Evolutionary conservation across 2,329 filamentous ascomycete genomes (phyloP).

Genomic region (Trichoderma breve): DNA sequence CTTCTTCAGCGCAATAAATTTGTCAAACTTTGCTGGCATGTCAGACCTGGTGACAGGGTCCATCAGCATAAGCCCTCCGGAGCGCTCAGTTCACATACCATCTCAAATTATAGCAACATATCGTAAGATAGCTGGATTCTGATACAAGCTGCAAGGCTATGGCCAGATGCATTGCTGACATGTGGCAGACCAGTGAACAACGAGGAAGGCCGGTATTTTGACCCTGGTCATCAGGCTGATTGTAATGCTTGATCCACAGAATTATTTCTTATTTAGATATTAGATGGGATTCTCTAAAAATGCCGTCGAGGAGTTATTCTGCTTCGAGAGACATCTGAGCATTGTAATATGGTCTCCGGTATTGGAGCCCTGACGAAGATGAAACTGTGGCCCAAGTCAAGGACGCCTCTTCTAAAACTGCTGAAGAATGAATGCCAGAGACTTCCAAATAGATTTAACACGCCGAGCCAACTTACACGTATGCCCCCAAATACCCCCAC

Average conservation of each 20-base stretch:
- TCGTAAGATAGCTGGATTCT: background rate
- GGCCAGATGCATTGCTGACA: background rate
- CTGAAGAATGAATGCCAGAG: background rate
- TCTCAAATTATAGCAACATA: background rate
- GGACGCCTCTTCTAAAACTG: background rate
- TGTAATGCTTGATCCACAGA: background rate
- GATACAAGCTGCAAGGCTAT: background rate
- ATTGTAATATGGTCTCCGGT: background rate
- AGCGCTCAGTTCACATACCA: background rate
- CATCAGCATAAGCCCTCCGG: background rate
- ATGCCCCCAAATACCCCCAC: background rate
- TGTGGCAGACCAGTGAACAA: background rate
- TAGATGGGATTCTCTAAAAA: background rate
- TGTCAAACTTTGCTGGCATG: background rate
- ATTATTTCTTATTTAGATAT: background rate
- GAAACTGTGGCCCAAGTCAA: background rate
- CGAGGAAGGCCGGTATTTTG: background rate
- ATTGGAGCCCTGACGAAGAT: background rate
- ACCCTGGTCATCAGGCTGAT: background rate
- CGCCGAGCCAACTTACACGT: background rate
- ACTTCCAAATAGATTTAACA: background rate
- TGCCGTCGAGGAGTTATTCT: background rate
- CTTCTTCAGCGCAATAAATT: background rate
- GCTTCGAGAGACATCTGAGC: background rate
- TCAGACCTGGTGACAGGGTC: background rate